These are phyloP conservation scores for Penicillium coffeae DNA, from an alignment of 495 filamentous ascomycete genomes.

Conservation along the genomic window DNA sequence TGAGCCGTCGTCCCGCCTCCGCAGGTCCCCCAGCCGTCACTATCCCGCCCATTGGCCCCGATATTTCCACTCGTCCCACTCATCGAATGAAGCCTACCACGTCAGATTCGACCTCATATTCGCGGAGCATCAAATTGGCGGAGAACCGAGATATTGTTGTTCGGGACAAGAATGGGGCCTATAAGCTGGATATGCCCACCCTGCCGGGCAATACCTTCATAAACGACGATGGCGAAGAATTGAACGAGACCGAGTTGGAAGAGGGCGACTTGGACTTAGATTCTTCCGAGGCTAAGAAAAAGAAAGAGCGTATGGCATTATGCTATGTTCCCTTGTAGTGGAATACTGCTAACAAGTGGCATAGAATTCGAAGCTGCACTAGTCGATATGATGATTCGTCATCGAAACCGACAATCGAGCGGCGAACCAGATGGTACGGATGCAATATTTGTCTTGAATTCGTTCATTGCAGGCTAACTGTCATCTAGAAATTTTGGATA, in stretches of 20 bases:
- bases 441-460: neutral
- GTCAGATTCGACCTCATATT: conserved; percentile 31
- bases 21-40: conserved; percentile 22
- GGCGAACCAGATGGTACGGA: conserved; percentile 64
- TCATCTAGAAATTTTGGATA: conserved; percentile 67
- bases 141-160: conserved; percentile 69
- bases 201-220: conserved; percentile 44
- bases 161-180: conserved; percentile 69
- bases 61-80: conserved; percentile 26
- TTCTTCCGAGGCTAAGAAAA: conserved; percentile 25
- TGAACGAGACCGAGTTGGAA: conserved; percentile 34
- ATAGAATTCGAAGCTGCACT: conserved; percentile 47
- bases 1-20: conserved; percentile 63
- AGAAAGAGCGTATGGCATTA: conserved; percentile 45
- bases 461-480: neutral
- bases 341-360: neutral
- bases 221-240: conserved; percentile 53
- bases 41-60: conserved; percentile 12
- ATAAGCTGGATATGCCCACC: conserved; percentile 65
- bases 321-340: neutral
- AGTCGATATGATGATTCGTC: conserved; percentile 52
- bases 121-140: conserved; percentile 31
- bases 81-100: conserved; percentile 34
- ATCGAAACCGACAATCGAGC: conserved; percentile 56
- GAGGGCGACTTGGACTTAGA: conserved; percentile 8